Conservation (phyloP, 805 yeast species). For the Ogataea populi-albae region DNA sequence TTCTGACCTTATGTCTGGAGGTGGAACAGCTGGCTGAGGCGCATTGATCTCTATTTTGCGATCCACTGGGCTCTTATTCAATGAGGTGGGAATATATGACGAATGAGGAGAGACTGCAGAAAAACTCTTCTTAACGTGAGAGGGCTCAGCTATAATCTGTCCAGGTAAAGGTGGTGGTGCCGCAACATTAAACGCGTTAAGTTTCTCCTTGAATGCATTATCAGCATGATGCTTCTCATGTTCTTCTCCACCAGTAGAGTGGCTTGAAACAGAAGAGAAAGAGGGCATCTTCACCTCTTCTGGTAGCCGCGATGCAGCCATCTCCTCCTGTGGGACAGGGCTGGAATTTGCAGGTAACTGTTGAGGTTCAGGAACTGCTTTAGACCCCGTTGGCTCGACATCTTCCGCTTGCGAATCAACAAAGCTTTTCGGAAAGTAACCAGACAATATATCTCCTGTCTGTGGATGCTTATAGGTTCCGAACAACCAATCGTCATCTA, state of each 20-base stretch:
- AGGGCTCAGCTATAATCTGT: constrained; percentile 28
- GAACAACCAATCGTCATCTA: constrained; percentile 89
- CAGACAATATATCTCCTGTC: constrained; percentile 48
- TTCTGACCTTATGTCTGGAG: constrained; percentile 25
- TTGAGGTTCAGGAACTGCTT: not conserved
- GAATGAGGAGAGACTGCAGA: constrained; percentile 55
- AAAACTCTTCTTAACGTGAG: constrained; percentile 54
- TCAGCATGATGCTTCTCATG: not conserved
- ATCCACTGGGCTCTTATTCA: constrained; percentile 29
- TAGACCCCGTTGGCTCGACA: constrained; percentile 4
- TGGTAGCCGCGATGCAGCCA: not conserved
- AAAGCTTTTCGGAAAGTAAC: constrained; percentile 86
- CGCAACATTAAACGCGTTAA: constrained; percentile 48
- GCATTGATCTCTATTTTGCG: constrained; percentile 8
- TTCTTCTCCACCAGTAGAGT: not conserved
- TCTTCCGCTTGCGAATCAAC: constrained; percentile 43
- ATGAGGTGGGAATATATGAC: constrained; percentile 51
- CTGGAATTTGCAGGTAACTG: not conserved
- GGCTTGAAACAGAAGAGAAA: not conserved
- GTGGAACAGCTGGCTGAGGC: constrained; percentile 13
- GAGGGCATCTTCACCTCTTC: not conserved
- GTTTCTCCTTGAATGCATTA: constrained; percentile 41
- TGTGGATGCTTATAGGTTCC: constrained; percentile 52
- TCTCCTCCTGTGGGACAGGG: no score
- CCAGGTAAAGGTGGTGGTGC: constrained; percentile 42